Base-by-base conservation (phyloP, 176 grass and related monocot species). In the Cocos nucifera region DNA sequence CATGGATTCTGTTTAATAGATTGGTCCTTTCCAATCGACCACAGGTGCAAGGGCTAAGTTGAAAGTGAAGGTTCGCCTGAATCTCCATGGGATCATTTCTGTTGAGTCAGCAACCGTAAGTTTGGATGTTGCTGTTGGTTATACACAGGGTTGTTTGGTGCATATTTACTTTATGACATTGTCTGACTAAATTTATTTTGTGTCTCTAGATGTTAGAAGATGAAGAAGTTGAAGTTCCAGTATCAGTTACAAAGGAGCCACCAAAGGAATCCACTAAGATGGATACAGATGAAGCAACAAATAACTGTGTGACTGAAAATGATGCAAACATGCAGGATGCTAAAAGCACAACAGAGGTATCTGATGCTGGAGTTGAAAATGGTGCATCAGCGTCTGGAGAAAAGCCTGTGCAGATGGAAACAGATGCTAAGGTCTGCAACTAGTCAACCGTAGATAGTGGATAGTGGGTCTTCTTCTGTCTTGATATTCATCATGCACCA, bases 31-130 rank as follows among this genome's bases (percentile, higher is more conserved):
- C 59, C 80, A 84, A 54, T 75, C 79, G 1, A 75, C 73, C 71
- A 95, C 80, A 17, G 83, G 74, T 2, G 86, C 79, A 56, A 86
- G 78, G 63, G 86, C 82, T 6, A 89, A 89, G 66, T 27, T 95
- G 60, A 95, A 84, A 77, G 80, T 89, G 52, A 95, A 95, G 82
- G 80, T 89, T 21, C 77, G 86, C 9, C 67, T 95, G 51, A 89
- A 87, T 73, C 88, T 95, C 30, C 80, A 95, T 77, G 90, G 90
- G n/a, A 70, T 95, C 18, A 82, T 95, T 23, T 72, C 80, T 50
- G 69, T 95, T 61, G 90, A 95, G 35, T 95, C 90, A 59, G 90
- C 90, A 76, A 74, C 4, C 49, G 90, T 89, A 83, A 80, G 72
- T 71, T 5, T 26, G 9, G 2, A 59, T 3, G 25, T 51, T 35